Base-by-base conservation (phyloP, 1,284 basidiomycete genomes). In the Cutaneotrichosporon arboriforme region DNA sequence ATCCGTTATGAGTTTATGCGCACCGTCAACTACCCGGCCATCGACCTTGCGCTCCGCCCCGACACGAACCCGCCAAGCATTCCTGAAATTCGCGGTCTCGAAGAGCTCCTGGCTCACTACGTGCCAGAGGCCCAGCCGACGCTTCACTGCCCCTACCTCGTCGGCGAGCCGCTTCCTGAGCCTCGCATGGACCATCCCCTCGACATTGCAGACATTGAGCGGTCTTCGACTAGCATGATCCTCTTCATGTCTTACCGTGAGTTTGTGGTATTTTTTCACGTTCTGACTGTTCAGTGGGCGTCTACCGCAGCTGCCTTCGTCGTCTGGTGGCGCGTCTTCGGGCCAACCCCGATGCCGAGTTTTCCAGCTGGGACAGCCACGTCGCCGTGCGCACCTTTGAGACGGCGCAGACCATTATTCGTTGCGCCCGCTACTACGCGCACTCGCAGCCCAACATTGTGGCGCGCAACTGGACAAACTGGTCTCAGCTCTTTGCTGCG, bases 401-500 rank as follows among this genome's bases (percentile, higher is more conserved):
- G 33, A 69, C 69, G 8, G 68, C 66, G 40, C 62, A 62, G 12
- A 57, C 61, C 7, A 65, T 70, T 46, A 67, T 60, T 15, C 48
- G 59, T 7, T 56, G 57, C 7, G 68, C 68, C 0, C 57, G 61
- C 33, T 70, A 64, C 51, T 60, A 68, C 46, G 57, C 62, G 4
- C 59, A 64, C 21, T 65, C 58, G 50, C 67, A 70, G 46, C 68
- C 70, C 2, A 60, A 62, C 13, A 43, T 73, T 4, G 61, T 67
- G 17, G 66, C 63, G 15, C 60, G 68, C 34, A 54, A 54, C 10
- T 71, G 69, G 67, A 61, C 61, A 13, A 63, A 64, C 3, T 73
- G 71, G 71, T 64, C 68, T 1, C 69, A 73, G 55, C 60, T 69
- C 9, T 73, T 73, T 56, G 64, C 62, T 17, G 67, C 66, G 4